A percentile compares a stretch with the other conserved stretches of the same genome.
These are phyloP conservation scores for Phycomyces nitens DNA, from an alignment of 192 early-diverging fungal species.

Conservation along the genomic window DNA sequence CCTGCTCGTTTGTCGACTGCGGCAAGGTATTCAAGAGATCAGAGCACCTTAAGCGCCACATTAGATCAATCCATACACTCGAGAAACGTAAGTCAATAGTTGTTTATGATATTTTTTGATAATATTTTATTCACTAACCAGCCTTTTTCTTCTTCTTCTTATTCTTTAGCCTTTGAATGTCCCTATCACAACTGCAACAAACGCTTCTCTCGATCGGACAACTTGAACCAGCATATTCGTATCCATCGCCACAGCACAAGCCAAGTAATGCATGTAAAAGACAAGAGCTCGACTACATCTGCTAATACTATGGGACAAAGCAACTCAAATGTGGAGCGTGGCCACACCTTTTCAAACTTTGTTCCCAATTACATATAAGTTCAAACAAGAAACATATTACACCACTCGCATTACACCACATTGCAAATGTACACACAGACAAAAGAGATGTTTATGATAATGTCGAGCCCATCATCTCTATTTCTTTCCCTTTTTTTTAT, in stretches of 20 bases:
- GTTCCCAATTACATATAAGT: neutral
- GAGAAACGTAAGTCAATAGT: constrained; percentile 62
- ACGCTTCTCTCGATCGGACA: constrained; percentile 55
- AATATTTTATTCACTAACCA: too few species aligned
- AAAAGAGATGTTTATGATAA: too few species aligned
- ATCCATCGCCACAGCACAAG: constrained; percentile 48
- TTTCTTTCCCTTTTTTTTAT: too few species aligned
- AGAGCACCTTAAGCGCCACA: constrained; percentile 58
- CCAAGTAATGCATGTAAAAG: neutral
- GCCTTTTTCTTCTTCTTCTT: too few species aligned
- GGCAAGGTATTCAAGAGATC: constrained; percentile 60
- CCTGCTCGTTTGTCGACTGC: constrained; percentile 50
- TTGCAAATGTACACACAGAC: too few species aligned
- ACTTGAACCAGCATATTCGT: constrained; percentile 55
- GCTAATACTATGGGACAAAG: neutral
- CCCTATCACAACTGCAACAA: constrained; percentile 52
- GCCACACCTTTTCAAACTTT: neutral
- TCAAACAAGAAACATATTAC: neutral
- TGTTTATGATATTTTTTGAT: too few species aligned
- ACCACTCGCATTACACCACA: too few species aligned
- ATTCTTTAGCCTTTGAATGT: constrained; percentile 48
- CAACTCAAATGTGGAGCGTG: neutral
- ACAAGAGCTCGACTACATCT: neutral
- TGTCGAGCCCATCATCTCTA: too few species aligned
- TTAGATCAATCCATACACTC: constrained; percentile 57